Evolutionary conservation across 148 eudicot species (phyloP), one percentile per base, ranked within the genome.

Genomic region (Rhododendron henanense): DNA sequence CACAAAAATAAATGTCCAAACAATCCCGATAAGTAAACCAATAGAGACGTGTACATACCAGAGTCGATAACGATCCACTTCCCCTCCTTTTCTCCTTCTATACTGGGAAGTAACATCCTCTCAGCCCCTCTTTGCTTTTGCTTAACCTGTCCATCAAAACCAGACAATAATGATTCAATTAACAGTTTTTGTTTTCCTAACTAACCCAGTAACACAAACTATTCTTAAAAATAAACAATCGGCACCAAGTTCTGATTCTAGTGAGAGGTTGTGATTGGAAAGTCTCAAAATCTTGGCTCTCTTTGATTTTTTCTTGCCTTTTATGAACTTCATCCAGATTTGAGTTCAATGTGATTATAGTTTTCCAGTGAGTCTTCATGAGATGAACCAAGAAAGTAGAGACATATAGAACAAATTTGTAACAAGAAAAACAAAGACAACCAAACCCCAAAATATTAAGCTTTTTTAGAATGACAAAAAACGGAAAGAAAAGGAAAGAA

Each of bases 51-150:
- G 86, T 55, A 79, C 84, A 61, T 89, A 96, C 99, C 99, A 85
- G 98, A 93, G 89, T 96, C 99, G 25, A 96, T 89, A 41, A 94
- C 99, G 81, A 95, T 91, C 98, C 99, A 96, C 80, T 95, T 95
- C 79, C 96, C 99, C 69, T 93, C 93, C 85, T 92, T 92, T 88
- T 94, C 92, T 73, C 99, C 99, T 87, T 93, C 97, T 85, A 96
- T 92, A 81, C 92, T 90, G 21, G 99, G 99, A 77, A 96, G 89
- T 90, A 96, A 79, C 97, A 92, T 94, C 86, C 96, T 93, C 84
- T 94, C 85, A 37, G 91, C 93, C 81, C 94, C 96, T 87, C 84
- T 88, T 84, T 96, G 99, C 92, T 96, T 96, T 91, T 92, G 91
- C 88, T 96, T 96, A 76, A 93, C 98, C 98, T 95, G 87, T 39